phyloP scores from a whole-genome alignment of 2,329 filamentous ascomycete species.

The Pseudogymnoascus verrucosus region DNA sequence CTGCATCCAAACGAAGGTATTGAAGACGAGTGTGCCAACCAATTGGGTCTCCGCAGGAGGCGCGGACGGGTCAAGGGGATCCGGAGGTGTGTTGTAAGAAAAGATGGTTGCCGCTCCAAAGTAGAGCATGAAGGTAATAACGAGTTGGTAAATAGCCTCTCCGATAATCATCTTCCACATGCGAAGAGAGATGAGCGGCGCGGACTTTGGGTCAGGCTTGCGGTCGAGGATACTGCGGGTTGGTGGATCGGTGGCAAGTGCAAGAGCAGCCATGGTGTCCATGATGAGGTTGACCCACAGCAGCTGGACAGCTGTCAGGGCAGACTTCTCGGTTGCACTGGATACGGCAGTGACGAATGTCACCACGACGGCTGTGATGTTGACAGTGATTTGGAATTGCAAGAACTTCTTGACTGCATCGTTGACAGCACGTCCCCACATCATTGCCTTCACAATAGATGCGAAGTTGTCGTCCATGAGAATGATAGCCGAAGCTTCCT shows the following conservation, averaged over 20 bases:
- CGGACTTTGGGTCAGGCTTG: conserved; percentile 66
- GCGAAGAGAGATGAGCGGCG: conserved; percentile 70
- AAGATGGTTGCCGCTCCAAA: conserved; percentile 61
- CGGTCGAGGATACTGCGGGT: conserved; percentile 60
- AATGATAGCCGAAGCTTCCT: conserved; percentile 54
- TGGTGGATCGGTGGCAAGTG: conserved; percentile 66
- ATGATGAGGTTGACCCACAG: conserved; percentile 82
- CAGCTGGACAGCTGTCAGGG: conserved; percentile 70
- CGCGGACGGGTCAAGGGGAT: conserved; percentile 34
- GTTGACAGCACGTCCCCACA: conserved; percentile 53
- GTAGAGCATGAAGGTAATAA: conserved; percentile 69
- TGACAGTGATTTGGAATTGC: conserved; percentile 60
- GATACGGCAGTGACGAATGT: conserved; percentile 72
- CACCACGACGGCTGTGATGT: conserved; percentile 70
- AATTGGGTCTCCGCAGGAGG: not conserved
- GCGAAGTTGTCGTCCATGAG: conserved; percentile 56
- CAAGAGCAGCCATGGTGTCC: conserved; percentile 76
- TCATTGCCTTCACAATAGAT: conserved; percentile 54
- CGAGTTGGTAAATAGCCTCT: conserved; percentile 82
- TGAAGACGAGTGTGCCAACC: conserved; percentile 81
- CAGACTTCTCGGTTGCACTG: conserved; percentile 53
- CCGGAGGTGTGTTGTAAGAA: conserved; percentile 40
- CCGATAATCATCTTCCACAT: conserved; percentile 99
- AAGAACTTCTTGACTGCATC: conserved; percentile 47
- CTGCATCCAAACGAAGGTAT: conserved; percentile 99